Evolutionary conservation across 306 rosid species (phyloP).

Genomic region (apple (Malus domestica)): DNA sequence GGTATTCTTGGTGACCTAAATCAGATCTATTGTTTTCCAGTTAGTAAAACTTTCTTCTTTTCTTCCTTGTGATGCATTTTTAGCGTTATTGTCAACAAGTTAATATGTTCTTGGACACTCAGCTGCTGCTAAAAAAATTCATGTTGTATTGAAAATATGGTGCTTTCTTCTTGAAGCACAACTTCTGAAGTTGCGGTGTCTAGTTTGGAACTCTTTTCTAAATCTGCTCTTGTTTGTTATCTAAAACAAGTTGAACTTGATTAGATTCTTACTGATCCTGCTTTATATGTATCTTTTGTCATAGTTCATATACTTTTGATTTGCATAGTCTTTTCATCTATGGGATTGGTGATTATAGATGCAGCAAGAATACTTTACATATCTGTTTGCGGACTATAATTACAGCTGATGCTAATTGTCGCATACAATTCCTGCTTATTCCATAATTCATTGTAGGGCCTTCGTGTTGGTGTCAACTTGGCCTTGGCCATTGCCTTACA

Average conservation of each 20-base stretch:
- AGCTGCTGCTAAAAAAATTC: neutral
- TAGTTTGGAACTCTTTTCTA: neutral
- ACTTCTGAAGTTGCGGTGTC: neutral
- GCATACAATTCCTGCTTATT: slow-evolving; percentile 19
- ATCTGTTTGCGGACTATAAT: neutral
- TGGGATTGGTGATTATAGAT: neutral
- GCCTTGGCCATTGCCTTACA: slow-evolving; percentile 98
- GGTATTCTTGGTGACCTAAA: neutral
- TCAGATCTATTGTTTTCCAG: neutral
- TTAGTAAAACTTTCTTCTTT: neutral
- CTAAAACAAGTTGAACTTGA: neutral
- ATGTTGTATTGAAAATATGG: neutral
- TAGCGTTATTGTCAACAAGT: neutral
- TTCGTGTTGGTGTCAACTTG: slow-evolving; percentile 88
- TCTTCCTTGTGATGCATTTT: neutral
- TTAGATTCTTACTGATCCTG: neutral
- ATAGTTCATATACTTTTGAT: neutral
- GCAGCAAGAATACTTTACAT: neutral
- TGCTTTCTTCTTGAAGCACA: neutral
- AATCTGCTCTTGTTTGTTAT: neutral
- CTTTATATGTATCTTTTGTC: neutral
- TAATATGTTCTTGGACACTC: neutral
- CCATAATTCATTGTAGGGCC: slow-evolving; percentile 51
- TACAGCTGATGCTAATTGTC: neutral
- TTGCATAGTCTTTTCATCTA: neutral